These are phyloP conservation scores for Physaria fendleri DNA, from an alignment of 345 rosid genomes.

Conservation along the genomic window DNA sequence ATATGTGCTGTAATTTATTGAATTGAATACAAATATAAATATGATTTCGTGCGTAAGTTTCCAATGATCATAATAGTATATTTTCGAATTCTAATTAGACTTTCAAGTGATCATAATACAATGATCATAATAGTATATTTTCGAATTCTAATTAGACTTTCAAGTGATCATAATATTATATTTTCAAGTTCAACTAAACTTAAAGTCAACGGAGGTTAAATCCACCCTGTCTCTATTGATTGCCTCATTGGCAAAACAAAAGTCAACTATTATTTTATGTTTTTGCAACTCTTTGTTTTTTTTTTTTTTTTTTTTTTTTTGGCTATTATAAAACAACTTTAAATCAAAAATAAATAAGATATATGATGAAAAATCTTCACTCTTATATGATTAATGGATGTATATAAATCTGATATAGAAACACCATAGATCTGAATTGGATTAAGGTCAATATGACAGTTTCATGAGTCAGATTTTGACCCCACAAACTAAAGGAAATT, in stretches of 20 bases:
- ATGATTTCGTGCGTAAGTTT: too few relatives aligned
- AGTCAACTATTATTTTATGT: conserved; percentile 26
- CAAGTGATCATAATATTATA: too few relatives aligned
- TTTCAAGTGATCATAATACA: too few relatives aligned
- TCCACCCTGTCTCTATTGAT: conserved; percentile 23
- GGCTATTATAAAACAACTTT: not conserved
- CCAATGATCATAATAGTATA: too few relatives aligned
- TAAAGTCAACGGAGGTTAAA: conserved; percentile 26
- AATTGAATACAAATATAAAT: too few relatives aligned
- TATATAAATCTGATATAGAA: not conserved
- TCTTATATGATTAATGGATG: too few relatives aligned
- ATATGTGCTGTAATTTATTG: too few relatives aligned
- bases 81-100: too few relatives aligned
- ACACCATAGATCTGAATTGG: not conserved
- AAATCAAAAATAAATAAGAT: not conserved
- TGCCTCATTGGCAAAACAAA: conserved; percentile 23
- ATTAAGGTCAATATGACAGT: conserved; percentile 16
- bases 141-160: not conserved
- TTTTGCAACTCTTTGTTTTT: not conserved
- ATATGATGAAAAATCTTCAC: too few relatives aligned
- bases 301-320: not conserved
- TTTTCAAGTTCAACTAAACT: too few relatives aligned
- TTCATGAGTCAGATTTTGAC: conserved; percentile 25
- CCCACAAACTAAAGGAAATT: conserved; percentile 1
- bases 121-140: too few relatives aligned